phyloP scores from a whole-genome alignment of 768 basidiomycete species.

The Tylopilus sp. region DNA sequence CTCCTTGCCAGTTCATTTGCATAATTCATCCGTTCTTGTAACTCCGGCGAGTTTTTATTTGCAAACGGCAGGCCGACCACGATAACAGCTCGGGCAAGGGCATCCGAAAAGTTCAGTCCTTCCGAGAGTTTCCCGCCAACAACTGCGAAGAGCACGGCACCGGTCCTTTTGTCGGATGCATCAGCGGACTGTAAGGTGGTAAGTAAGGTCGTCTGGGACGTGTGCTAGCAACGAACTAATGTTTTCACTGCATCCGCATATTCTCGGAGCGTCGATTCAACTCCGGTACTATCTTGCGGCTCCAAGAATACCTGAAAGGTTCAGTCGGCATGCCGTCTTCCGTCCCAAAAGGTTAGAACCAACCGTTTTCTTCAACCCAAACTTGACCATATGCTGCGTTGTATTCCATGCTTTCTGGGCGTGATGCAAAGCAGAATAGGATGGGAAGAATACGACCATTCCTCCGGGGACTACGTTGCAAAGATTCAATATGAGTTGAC shows the following conservation, averaged over 20 bases:
- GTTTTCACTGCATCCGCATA: constrained; percentile 54
- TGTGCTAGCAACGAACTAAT: constrained; percentile 14
- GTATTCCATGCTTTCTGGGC: constrained; percentile 65
- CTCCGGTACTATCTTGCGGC: constrained; percentile 66
- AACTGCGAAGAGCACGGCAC: constrained; percentile 88
- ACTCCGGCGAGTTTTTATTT: constrained; percentile 85
- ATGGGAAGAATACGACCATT: constrained; percentile 92
- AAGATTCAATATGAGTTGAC: constrained; percentile 80
- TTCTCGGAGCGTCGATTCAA: constrained; percentile 71
- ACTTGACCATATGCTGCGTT: constrained; percentile 56
- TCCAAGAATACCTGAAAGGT: constrained; percentile 80
- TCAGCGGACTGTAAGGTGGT: constrained; percentile 17
- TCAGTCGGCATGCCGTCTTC: not conserved
- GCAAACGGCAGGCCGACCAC: constrained; percentile 92
- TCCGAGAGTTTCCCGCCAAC: constrained; percentile 98
- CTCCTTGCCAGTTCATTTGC: constrained; percentile 60
- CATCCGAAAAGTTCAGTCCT: constrained; percentile 75
- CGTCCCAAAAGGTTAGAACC: constrained; percentile 5
- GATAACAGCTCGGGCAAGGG: constrained; percentile 80
- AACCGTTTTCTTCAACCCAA: constrained; percentile 74
- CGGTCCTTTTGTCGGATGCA: constrained; percentile 36
- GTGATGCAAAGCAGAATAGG: constrained; percentile 75
- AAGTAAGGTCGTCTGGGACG: not conserved
- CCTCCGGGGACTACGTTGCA: constrained; percentile 77
- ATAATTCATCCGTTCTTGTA: constrained; percentile 89